Evolutionary conservation across 768 basidiomycete species (phyloP), one percentile per base, ranked within the genome.

Genomic region (Agaricus bisporus): DNA sequence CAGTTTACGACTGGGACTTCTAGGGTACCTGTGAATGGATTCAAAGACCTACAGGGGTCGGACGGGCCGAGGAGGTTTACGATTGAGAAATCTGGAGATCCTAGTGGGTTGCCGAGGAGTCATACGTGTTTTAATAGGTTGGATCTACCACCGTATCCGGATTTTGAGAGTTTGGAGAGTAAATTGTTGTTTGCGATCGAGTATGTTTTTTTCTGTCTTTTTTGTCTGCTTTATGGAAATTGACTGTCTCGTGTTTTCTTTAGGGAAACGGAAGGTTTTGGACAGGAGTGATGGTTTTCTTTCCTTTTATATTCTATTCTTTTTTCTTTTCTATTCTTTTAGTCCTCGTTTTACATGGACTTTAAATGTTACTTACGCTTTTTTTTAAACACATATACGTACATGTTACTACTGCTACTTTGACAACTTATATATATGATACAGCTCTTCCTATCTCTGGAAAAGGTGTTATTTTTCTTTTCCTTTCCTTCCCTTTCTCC

Each of bases 71-170:
- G 93, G 52, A 73, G 93, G 56, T 97, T 97, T 66, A 97, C 94
- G 10, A 94, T 97, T 56, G 93, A 97, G 70, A 95, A 95, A 70
- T 87, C 86, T 18, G 94, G 94, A 4, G 93, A 95, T 65, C 86
- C 91, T 10, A 82, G 79, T 12, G 90, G 91, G 43, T 67, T 97
- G 46, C 94, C 94, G 2, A 82, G 94, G 64, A 88, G 86, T 60
- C 94, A 95, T 66, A 97, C 93, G 1, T 97, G 94, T 70, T 95
- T 97, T 78, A 95, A 95, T 65, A 73, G 86, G 46, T 72, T 91
- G 47, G 93, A 97, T 64, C 69, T 97, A 20, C 93, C 93, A 0
- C 88, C 91, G 14, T 97, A 97, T 66, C 81, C 89, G 60, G 87
- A 90, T 64, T 91, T 89, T 62, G 86, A 90, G 67, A 88, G 82